Percentiles rank a stretch among this genome's conserved stretches.
These are phyloP conservation scores for Diutina sp. DNA, from an alignment of 1,139 yeast genomes.

Conservation along the genomic window DNA sequence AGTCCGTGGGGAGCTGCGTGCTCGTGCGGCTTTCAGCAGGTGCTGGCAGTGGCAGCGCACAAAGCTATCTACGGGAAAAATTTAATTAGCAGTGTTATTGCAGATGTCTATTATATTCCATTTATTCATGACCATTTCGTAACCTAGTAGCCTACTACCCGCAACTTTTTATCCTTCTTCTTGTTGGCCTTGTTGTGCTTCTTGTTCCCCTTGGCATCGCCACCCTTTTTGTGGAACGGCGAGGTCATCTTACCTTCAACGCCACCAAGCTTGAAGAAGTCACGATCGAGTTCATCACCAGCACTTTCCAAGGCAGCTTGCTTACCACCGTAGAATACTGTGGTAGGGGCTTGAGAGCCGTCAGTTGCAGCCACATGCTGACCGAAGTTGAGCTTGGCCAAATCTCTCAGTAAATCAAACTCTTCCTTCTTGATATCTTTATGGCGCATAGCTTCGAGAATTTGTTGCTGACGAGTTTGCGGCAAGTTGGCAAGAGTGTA, in stretches of 20 bases:
- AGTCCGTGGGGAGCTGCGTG: not conserved
- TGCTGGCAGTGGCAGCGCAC: not conserved
- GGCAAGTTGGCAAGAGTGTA: conserved; percentile 57
- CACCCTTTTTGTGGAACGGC: conserved; percentile 57
- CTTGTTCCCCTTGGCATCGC: conserved; percentile 21
- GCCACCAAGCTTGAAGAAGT: conserved; percentile 60
- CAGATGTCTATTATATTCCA: not conserved
- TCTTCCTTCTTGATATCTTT: conserved; percentile 38
- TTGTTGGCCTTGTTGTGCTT: conserved; percentile 74
- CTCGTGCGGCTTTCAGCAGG: not conserved
- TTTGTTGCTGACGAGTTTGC: conserved; percentile 61
- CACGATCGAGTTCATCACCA: conserved; percentile 71
- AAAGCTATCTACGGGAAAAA: too few relatives aligned
- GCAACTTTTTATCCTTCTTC: conserved; percentile 39
- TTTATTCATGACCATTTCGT: not conserved
- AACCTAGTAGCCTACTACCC: conserved; percentile 26
- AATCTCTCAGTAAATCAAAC: conserved; percentile 57
- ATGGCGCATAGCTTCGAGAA: conserved; percentile 41
- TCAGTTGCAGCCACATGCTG: conserved; percentile 38
- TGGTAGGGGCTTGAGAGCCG: conserved; percentile 26
- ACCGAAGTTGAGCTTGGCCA: conserved; percentile 64
- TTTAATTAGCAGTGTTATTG: not conserved
- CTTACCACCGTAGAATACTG: conserved; percentile 53
- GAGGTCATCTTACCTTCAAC: conserved; percentile 50
- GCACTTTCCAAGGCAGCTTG: conserved; percentile 71